Percentiles rank a stretch among this genome's conserved stretches.
Conservation (phyloP, 148 eudicot genomes). For the Rhododendron molle region DNA sequence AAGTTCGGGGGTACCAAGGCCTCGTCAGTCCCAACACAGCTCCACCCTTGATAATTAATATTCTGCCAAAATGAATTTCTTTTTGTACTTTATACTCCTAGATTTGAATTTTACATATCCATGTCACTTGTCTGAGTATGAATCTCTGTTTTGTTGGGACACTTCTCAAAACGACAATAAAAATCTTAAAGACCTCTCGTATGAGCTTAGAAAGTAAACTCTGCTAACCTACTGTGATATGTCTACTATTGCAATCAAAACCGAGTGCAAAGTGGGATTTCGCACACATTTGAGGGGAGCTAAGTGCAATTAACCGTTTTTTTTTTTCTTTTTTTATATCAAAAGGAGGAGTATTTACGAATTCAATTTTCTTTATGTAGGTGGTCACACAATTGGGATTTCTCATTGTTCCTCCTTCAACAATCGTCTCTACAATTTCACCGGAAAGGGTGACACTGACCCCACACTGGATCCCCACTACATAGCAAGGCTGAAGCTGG, state of each 20-base stretch:
- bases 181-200: background rate
- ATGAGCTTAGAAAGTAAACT: background rate
- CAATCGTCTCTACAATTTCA: constrained; percentile 8
- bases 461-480: background rate
- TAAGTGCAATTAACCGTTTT: background rate
- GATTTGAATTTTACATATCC: background rate
- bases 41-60: background rate
- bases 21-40: background rate
- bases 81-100: background rate
- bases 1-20: no score
- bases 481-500: background rate
- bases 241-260: background rate
- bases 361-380: background rate
- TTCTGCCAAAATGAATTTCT: background rate
- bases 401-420: constrained; percentile 16
- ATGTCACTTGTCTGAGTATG: background rate
- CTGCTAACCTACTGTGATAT: background rate
- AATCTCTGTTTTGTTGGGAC: background rate
- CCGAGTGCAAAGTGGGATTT: background rate
- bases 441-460: constrained; percentile 7
- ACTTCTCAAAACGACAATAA: background rate
- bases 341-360: background rate
- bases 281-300: background rate
- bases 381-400: constrained; percentile 15
- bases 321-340: background rate